Percentiles rank a stretch among this genome's conserved stretches.
phyloP scores from a whole-genome alignment of 176 grass and related monocot genomes.

The Zoysia japonica region DNA sequence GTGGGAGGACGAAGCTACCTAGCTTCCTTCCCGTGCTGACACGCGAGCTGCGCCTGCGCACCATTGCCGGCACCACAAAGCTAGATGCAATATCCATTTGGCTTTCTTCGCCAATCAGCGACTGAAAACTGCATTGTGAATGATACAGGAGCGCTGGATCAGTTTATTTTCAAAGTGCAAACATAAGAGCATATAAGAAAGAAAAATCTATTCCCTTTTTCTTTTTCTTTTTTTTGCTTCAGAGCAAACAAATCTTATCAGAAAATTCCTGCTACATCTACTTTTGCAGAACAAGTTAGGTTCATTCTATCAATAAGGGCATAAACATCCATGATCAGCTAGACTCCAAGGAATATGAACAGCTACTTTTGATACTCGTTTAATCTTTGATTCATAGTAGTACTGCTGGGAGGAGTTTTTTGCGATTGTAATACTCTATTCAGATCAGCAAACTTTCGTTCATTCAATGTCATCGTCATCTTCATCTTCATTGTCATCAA shows the following conservation, averaged over 20 bases:
- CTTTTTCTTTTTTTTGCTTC: not conserved
- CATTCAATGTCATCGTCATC: slow-evolving; percentile 32
- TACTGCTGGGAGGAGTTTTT: slow-evolving; percentile 12
- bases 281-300: slow-evolving; percentile 8
- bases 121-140: too few relatives aligned
- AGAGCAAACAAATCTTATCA: slow-evolving; percentile 19
- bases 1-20: not conserved
- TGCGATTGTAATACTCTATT: slow-evolving; percentile 17
- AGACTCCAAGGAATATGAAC: slow-evolving; percentile 27
- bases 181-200: not conserved
- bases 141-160: not conserved
- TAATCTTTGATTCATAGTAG: not conserved
- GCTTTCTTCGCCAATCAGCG: too few relatives aligned
- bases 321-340: slow-evolving; percentile 22
- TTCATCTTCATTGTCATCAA: slow-evolving; percentile 75
- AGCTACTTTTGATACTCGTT: slow-evolving; percentile 22
- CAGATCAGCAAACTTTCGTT: slow-evolving; percentile 19
- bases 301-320: slow-evolving; percentile 39
- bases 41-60: not conserved
- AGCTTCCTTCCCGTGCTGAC: not conserved
- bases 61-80: not conserved
- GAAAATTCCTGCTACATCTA: slow-evolving; percentile 29
- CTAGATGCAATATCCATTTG: not conserved
- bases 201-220: not conserved
- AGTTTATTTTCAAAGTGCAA: not conserved